These are phyloP conservation scores for Calonectria pauciramosa DNA, from an alignment of 2,329 filamentous ascomycete species.

Conservation along the genomic window DNA sequence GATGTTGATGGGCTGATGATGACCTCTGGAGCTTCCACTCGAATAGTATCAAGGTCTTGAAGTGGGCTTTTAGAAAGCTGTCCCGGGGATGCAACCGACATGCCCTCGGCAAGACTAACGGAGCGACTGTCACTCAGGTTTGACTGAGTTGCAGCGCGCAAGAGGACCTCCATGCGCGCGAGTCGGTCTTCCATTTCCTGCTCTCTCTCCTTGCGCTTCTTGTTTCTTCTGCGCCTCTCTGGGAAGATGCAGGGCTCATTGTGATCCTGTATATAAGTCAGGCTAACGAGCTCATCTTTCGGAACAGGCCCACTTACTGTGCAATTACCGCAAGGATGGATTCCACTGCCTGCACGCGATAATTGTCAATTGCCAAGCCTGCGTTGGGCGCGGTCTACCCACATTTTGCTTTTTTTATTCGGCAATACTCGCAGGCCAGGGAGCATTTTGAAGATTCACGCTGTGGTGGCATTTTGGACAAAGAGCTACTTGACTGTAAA, in stretches of 20 bases:
- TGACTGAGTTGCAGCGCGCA: not conserved
- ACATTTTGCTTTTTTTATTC: constrained; percentile 17
- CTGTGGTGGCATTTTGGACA: not conserved
- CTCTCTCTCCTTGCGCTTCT: constrained; percentile 13
- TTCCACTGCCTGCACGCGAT: not conserved
- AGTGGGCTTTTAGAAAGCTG: not conserved
- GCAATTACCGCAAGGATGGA: constrained; percentile 14
- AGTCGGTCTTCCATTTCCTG: constrained; percentile 17
- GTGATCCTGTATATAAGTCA: not conserved
- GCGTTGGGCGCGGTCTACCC: not conserved
- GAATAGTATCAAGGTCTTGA: not conserved
- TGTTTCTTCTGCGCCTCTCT: constrained; percentile 10
- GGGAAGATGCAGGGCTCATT: constrained; percentile 17
- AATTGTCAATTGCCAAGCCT: not conserved
- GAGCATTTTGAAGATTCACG: constrained; percentile 12
- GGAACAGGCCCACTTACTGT: not conserved
- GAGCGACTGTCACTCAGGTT: not conserved
- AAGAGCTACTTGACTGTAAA: not conserved
- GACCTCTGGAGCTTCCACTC: not conserved
- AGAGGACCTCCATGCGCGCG: constrained; percentile 10
- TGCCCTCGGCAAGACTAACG: not conserved
- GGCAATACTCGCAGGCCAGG: constrained; percentile 16
- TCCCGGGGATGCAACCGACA: not conserved
- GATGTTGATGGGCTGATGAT: not conserved
- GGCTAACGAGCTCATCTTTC: not conserved